Base-by-base conservation (phyloP, 139 green algal species). In the Chlorella sp. region DNA sequence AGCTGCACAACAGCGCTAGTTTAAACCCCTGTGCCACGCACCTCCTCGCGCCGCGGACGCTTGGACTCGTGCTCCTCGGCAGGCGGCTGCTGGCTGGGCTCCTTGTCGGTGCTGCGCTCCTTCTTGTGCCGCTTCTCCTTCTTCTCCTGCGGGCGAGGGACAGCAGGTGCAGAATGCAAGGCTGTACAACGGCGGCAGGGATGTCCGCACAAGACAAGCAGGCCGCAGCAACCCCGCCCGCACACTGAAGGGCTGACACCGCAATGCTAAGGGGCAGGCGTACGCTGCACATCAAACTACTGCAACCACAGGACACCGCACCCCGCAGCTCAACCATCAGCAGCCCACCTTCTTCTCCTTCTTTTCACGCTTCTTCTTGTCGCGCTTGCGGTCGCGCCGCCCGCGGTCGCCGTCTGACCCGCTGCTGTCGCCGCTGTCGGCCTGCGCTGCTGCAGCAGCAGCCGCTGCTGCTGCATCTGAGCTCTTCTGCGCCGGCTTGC, bases 301-400 rank as follows among this genome's bases (percentile, higher is more conserved):
- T n/a, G 20, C 60, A 67, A 67, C 44, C 7, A 11, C 44, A 7
- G 11, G 44, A 55, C 7, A 11, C 44, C 60, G 16, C 28, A n/a
- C 60, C 60, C 28, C 30, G 20, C 60, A 12, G 60, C 4, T 9
- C 64, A 32, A 6, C 32, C 67, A 26, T 32, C 67, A 47, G 32
- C 67, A 23, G n/a, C 64, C 32, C 74, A 80, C 74, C 74, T 81
- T 62, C 74, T 70, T 69, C 26, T 81, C 56, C 74, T 81, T 81
- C 26, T 81, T 55, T 51, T 47, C 44, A 20, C 78, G 38, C 39
- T 83, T 67, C 39, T 30, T 28, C 63, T 83, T 83, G 78, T 72
- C 36, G 3, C 60, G 76, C 60, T 60, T 60, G 51, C 51, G 51
- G 51, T 60, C 51, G 51, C 36, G 57, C 36, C 56, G 21, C 12